A percentile compares a stretch with the other conserved stretches of the same genome.
These are phyloP conservation scores for Paramecium pentaurelia DNA, from an alignment of 73 alveolate genomes.

Conservation along the genomic window DNA sequence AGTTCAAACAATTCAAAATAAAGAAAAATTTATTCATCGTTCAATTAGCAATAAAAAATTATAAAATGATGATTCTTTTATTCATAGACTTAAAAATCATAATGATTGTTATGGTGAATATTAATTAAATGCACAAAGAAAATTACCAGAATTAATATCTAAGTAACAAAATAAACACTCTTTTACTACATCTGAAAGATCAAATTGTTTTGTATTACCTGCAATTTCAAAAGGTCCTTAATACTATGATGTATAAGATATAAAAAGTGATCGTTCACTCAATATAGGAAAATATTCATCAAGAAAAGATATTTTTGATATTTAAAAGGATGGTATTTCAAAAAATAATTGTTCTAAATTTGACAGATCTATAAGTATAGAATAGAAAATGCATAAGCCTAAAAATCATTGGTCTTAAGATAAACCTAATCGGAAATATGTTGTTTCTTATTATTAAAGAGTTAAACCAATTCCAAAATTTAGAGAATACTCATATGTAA, in stretches of 20 bases:
- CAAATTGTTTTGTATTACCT: neutral
- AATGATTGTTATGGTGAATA: neutral
- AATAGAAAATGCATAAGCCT: neutral
- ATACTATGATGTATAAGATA: neutral
- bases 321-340: neutral
- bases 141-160: neutral
- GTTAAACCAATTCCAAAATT: neutral
- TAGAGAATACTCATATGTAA: neutral
- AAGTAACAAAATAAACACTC: neutral
- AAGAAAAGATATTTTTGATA: neutral
- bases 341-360: neutral
- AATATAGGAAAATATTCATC: neutral
- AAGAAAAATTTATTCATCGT: neutral
- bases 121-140: neutral
- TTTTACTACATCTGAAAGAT: neutral
- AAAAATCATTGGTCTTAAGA: neutral
- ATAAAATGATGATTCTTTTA: neutral
- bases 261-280: neutral
- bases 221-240: slow-evolving; percentile 7
- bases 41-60: neutral
- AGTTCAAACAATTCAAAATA: neutral
- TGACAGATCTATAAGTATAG: neutral
- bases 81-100: neutral
- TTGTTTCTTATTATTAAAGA: neutral
- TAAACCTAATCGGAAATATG: neutral